A percentile compares a stretch with the other conserved stretches of the same genome.
phyloP scores from a whole-genome alignment of 176 grass and related monocot species.

The Triticum turgidum region DNA sequence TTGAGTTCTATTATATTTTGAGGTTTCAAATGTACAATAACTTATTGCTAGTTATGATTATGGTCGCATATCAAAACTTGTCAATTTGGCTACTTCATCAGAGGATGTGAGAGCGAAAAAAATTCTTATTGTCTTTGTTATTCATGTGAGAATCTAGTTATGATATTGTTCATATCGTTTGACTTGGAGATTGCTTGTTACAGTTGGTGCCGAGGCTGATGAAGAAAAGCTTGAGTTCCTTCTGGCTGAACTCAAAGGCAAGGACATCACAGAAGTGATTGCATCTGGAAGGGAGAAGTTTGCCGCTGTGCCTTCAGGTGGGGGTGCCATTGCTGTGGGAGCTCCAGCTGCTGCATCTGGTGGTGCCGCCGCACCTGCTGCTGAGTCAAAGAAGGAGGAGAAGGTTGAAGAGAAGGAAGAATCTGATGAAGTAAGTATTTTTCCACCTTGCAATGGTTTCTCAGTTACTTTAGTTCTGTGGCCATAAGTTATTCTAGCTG shows the following conservation, averaged over 20 bases:
- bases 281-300: constrained; percentile 79
- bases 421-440: constrained; percentile 66
- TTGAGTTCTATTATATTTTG: background rate
- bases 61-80: background rate
- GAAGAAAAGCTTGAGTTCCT: constrained; percentile 57
- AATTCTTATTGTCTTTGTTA: background rate
- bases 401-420: constrained; percentile 96
- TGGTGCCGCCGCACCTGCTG: constrained; percentile 57
- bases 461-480: background rate
- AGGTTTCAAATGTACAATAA: background rate
- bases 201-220: constrained; percentile 67
- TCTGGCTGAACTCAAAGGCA: constrained; percentile 58
- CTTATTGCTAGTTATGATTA: background rate
- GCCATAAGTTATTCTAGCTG: background rate
- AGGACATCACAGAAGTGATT: constrained; percentile 77
- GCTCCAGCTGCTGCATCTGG: constrained; percentile 47
- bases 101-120: background rate
- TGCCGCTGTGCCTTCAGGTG: constrained; percentile 64
- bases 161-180: background rate
- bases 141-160: background rate
- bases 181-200: background rate
- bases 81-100: background rate
- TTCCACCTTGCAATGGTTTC: background rate
- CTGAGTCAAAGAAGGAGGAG: constrained; percentile 81
- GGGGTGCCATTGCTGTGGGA: constrained; percentile 50